Conservation (phyloP, 306 rosid genomes). For the Cucumis cinereus region DNA sequence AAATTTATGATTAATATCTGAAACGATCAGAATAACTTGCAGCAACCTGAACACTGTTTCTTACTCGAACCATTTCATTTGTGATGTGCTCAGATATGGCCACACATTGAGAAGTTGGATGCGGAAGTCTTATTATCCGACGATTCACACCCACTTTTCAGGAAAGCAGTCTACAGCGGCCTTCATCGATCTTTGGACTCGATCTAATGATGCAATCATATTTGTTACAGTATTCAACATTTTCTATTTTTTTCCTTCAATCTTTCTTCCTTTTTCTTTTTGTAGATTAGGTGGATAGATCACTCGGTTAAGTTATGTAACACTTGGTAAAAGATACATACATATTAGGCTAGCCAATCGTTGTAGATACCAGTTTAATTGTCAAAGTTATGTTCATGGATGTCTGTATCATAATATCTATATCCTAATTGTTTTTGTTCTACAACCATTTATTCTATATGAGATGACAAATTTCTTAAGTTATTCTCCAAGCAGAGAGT, state of each 20-base stretch:
- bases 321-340: not conserved
- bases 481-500: not conserved
- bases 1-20: not conserved
- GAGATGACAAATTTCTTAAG: not conserved
- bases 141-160: constrained; percentile 53
- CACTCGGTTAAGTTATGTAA: not conserved
- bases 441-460: not conserved
- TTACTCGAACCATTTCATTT: not conserved
- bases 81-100: constrained; percentile 70
- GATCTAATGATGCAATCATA: constrained; percentile 17
- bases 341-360: not conserved
- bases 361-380: not conserved
- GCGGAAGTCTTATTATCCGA: constrained; percentile 46
- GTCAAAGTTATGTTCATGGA: not conserved
- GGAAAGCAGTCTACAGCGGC: constrained; percentile 52
- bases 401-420: not conserved
- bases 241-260: not conserved
- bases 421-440: not conserved
- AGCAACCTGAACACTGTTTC: not conserved
- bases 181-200: constrained; percentile 40
- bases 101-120: constrained; percentile 69
- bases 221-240: not conserved
- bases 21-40: not conserved
- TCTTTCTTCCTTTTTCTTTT: not conserved
- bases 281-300: not conserved